These are phyloP conservation scores for Pelargonium cotyledonis DNA, from an alignment of 441 rosid species.

Conservation along the genomic window DNA sequence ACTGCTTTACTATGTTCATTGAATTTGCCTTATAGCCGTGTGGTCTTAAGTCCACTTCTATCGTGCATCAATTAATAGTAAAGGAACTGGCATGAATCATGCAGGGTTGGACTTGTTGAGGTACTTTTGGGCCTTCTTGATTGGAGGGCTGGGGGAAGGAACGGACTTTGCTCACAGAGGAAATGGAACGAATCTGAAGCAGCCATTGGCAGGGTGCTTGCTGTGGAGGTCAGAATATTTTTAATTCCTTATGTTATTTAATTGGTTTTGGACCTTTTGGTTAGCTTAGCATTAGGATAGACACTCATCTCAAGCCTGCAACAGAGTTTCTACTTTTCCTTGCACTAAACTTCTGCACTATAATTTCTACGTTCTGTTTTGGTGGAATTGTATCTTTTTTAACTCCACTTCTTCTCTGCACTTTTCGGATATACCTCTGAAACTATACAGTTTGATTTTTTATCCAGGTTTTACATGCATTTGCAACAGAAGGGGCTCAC, in stretches of 20 bases:
- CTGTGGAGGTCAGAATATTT: conserved; percentile 68
- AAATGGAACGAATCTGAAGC: conserved; percentile 99
- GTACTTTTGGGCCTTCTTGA: conserved; percentile 97
- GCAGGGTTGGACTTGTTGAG: conserved; percentile 92
- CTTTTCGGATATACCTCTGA: not conserved
- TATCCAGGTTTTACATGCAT: conserved; percentile 85
- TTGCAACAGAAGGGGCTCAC: conserved; percentile 96
- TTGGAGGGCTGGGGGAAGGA: conserved; percentile 95
- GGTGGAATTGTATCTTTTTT: too few species aligned
- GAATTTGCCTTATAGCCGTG: too few species aligned
- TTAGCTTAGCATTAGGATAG: too few species aligned
- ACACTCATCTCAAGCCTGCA: too few species aligned
- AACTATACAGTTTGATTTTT: conserved; percentile 6
- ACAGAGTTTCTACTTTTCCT: too few species aligned
- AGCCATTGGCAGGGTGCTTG: conserved; percentile 94
- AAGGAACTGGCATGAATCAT: conserved; percentile 12
- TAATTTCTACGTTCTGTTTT: too few species aligned
- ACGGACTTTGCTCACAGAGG: conserved; percentile 86
- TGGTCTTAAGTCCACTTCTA: too few species aligned
- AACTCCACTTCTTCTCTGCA: too few species aligned
- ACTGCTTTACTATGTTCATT: too few species aligned
- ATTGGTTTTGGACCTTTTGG: too few species aligned
- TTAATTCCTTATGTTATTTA: too few species aligned
- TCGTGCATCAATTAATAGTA: not conserved
- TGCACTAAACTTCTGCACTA: too few species aligned